A percentile compares a stretch with the other conserved stretches of the same genome.
phyloP scores from a whole-genome alignment of 139 green algal species.

The Asterochloris erici region DNA sequence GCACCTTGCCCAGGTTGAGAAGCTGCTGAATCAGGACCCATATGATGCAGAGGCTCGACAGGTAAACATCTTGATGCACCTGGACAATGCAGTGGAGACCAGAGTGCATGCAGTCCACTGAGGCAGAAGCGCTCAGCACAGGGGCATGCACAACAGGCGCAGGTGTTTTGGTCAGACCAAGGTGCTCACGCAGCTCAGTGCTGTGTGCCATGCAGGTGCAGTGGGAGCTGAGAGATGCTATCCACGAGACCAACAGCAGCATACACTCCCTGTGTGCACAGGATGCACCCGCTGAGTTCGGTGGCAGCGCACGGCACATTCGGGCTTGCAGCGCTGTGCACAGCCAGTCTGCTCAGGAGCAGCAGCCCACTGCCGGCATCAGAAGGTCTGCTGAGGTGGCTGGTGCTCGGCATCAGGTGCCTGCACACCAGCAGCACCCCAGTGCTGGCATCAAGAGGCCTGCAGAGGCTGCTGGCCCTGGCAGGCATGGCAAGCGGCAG shows the following conservation, averaged over 20 bases:
- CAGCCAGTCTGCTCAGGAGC: not conserved
- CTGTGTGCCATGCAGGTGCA: too few relatives aligned
- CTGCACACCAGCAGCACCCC: not conserved
- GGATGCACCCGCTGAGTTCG: too few relatives aligned
- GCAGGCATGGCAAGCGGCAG: not conserved
- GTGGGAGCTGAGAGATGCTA: too few relatives aligned
- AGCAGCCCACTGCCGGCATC: not conserved
- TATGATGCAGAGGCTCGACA: not conserved
- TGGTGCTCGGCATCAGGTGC: not conserved
- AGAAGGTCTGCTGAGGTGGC: not conserved
- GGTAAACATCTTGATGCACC: not conserved
- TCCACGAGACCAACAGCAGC: too few relatives aligned
- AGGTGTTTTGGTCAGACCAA: not conserved
- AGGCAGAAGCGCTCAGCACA: not conserved
- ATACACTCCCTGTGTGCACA: too few relatives aligned
- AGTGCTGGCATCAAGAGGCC: too few relatives aligned
- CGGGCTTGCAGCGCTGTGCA: not conserved
- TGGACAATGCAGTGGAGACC: too few relatives aligned
- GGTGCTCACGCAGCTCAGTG: not conserved
- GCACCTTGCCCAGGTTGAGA: constrained; percentile 17
- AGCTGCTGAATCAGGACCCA: not conserved
- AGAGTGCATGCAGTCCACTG: not conserved
- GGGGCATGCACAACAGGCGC: not conserved
- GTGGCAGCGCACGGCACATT: too few relatives aligned
- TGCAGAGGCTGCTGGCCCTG: too few relatives aligned